Evolutionary conservation across 139 green algal species (phyloP).

Genomic region (Picochlorum costavermella): DNA sequence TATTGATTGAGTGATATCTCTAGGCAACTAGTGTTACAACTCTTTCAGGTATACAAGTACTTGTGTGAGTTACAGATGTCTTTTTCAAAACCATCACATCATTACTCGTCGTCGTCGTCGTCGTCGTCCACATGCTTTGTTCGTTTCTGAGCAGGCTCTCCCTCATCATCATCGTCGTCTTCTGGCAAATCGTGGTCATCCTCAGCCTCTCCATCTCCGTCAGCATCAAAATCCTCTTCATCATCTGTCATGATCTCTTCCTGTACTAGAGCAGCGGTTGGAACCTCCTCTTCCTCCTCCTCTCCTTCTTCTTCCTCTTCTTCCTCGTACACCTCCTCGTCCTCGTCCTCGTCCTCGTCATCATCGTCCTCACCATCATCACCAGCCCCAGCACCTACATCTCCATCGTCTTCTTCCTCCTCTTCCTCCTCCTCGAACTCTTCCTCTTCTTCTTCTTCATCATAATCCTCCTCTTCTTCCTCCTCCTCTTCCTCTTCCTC

Average conservation of each 20-base stretch:
- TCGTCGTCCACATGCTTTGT: neutral
- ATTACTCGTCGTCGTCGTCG: neutral
- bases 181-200: constrained; percentile 23
- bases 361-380: neutral
- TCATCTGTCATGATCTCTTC: constrained; percentile 6
- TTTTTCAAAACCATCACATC: no score
- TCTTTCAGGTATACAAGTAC: no score
- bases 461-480: neutral
- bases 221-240: constrained; percentile 8
- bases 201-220: constrained; percentile 24
- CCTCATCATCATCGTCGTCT: constrained; percentile 20
- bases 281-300: constrained; percentile 10
- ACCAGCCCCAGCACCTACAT: neutral
- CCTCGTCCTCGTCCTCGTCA: neutral
- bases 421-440: constrained; percentile 14
- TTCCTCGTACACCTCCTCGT: constrained; percentile 4
- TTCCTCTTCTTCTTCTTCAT: neutral
- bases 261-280: constrained; percentile 5
- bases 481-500: neutral
- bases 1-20: neutral
- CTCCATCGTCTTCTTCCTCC: constrained; percentile 25
- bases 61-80: no score
- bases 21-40: no score
- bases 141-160: constrained; percentile 4
- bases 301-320: constrained; percentile 9